Evolutionary conservation across 371 early-diverging fungal species (phyloP).

Genomic region (Phascolomyces articulosus): DNA sequence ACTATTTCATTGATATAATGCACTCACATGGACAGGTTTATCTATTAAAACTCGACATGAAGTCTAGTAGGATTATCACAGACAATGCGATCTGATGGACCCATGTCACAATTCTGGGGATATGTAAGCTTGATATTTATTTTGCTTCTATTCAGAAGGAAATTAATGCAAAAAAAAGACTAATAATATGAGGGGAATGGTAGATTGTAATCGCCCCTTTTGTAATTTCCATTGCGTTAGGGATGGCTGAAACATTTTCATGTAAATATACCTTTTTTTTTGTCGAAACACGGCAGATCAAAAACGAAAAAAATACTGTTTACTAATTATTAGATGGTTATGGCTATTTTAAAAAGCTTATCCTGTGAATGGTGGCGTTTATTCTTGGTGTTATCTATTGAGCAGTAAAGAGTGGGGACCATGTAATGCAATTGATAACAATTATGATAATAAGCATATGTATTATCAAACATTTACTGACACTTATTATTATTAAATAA

Average conservation of each 20-base stretch:
- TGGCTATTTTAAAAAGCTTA: conserved; percentile 10
- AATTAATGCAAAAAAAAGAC: not conserved
- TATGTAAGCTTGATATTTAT: not conserved
- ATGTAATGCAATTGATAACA: conserved; percentile 16
- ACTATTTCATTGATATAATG: too few relatives aligned
- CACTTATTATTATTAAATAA: not conserved
- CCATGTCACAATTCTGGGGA: conserved; percentile 34
- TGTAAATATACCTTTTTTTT: not conserved
- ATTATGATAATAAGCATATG: not conserved
- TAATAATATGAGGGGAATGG: not conserved
- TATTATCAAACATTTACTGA: too few relatives aligned
- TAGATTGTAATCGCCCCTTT: conserved; percentile 38
- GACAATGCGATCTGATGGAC: conserved; percentile 31
- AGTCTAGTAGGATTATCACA: conserved; percentile 32
- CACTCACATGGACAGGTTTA: too few relatives aligned
- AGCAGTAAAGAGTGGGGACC: conserved; percentile 39
- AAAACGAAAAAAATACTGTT: not conserved
- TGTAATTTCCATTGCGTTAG: conserved; percentile 36
- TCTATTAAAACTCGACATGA: too few relatives aligned
- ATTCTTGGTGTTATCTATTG: conserved; percentile 32
- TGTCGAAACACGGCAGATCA: not conserved
- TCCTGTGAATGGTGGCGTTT: conserved; percentile 42
- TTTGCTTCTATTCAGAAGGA: not conserved
- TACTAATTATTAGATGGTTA: not conserved
- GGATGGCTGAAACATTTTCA: conserved; percentile 43